Percentiles rank a stretch among this genome's conserved stretches.
These are phyloP conservation scores for Tetrapisispora iriomotensis DNA, from an alignment of 805 yeast genomes.

Conservation along the genomic window DNA sequence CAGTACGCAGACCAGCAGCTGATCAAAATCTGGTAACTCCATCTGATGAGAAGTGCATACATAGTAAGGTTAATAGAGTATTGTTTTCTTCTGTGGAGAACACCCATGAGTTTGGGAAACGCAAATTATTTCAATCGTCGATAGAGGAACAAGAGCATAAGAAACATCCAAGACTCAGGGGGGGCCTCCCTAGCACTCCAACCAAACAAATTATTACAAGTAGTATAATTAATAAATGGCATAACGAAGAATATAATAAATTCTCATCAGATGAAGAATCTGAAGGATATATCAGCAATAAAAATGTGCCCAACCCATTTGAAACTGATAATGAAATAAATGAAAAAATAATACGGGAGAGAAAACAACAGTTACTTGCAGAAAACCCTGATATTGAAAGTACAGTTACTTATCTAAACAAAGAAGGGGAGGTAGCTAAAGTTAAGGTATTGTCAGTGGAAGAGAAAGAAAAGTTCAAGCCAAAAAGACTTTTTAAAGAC, in stretches of 20 bases:
- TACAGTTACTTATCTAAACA: conserved; percentile 27
- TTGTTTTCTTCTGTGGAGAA: neutral
- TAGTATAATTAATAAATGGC: conserved; percentile 29
- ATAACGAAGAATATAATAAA: conserved; percentile 6
- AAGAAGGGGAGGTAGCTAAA: conserved; percentile 26
- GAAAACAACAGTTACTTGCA: conserved; percentile 10
- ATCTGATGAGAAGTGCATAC: neutral
- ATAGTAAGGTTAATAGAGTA: neutral
- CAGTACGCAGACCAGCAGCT: neutral
- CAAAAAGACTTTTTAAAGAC: conserved; percentile 20
- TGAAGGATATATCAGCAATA: conserved; percentile 3
- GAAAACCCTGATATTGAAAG: conserved; percentile 17
- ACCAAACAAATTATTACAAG: conserved; percentile 27
- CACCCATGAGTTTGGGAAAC: neutral
- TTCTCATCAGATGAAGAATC: conserved; percentile 12
- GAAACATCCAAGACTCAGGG: neutral
- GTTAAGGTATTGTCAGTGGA: conserved; percentile 14
- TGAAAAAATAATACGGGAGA: conserved; percentile 8
- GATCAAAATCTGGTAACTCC: neutral
- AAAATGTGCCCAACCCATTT: conserved; percentile 13
- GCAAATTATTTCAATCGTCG: neutral
- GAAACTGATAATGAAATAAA: conserved; percentile 5
- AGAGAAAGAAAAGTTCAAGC: conserved; percentile 20
- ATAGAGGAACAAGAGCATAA: too few species aligned
- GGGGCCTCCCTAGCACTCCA: conserved; percentile 34